Percentiles rank a stretch among this genome's conserved stretches.
Evolutionary conservation across 768 basidiomycete genomes (phyloP).

Genomic region (Clitopilus passeckerianus): DNA sequence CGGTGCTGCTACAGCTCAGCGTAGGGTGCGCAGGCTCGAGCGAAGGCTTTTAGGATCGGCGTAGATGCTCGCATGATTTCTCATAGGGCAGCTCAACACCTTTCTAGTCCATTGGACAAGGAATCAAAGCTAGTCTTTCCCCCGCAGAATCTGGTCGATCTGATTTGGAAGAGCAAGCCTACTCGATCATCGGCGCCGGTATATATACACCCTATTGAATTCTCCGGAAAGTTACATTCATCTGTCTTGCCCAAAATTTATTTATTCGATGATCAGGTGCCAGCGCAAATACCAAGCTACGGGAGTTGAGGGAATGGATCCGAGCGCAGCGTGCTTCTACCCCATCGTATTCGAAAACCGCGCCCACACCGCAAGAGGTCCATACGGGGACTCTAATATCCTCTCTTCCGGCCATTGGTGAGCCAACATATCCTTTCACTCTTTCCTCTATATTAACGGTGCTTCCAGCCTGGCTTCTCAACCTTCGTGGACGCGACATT

Average conservation of each 20-base stretch:
- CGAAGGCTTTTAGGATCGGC: constrained; percentile 54
- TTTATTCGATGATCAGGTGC: constrained; percentile 28
- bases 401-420: constrained; percentile 59
- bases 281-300: constrained; percentile 65
- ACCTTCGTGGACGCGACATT: constrained; percentile 86
- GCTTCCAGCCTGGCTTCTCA: constrained; percentile 88
- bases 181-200: constrained; percentile 57
- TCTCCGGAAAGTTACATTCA: constrained; percentile 40
- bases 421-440: too few relatives aligned
- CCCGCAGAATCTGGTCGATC: constrained; percentile 78
- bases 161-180: constrained; percentile 78
- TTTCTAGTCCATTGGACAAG: constrained; percentile 50
- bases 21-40: constrained; percentile 27
- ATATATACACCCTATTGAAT: constrained; percentile 70
- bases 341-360: constrained; percentile 56
- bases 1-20: not conserved
- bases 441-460: too few relatives aligned
- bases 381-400: constrained; percentile 65
- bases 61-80: constrained; percentile 84
- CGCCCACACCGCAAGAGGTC: constrained; percentile 55
- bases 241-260: not conserved
- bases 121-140: constrained; percentile 74
- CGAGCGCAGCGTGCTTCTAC: constrained; percentile 49
- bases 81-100: constrained; percentile 58
- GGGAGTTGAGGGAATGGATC: constrained; percentile 68